Conservation (phyloP, 352 stramenopile species). For the Pythium plurisporium region DNA sequence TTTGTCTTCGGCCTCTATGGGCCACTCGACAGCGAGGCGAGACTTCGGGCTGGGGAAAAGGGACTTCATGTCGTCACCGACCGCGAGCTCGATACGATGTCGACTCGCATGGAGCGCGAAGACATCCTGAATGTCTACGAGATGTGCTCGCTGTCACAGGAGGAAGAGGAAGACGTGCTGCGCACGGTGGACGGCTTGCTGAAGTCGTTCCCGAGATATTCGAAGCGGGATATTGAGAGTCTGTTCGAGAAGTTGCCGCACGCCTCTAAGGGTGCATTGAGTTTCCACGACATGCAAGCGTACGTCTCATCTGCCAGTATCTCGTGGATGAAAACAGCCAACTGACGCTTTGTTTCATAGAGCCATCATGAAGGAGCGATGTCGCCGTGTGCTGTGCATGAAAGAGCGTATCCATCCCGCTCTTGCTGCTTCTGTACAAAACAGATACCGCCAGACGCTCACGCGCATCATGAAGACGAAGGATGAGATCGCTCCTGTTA, state of each 20-base stretch:
- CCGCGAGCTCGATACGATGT: slow-evolving; percentile 75
- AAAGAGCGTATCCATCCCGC: slow-evolving; percentile 55
- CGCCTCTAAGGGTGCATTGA: slow-evolving; percentile 38
- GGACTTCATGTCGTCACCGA: slow-evolving; percentile 67
- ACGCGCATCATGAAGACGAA: slow-evolving; percentile 33
- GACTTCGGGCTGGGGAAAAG: slow-evolving; percentile 54
- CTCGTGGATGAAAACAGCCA: background rate
- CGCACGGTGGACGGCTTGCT: slow-evolving; percentile 59
- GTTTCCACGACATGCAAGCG: slow-evolving; percentile 82
- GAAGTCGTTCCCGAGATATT: slow-evolving; percentile 66
- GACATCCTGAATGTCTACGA: slow-evolving; percentile 76
- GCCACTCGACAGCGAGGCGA: slow-evolving; percentile 52
- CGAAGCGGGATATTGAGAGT: slow-evolving; percentile 45
- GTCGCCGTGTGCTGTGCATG: slow-evolving; percentile 65
- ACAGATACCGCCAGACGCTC: slow-evolving; percentile 42
- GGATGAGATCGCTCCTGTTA: slow-evolving; percentile 46
- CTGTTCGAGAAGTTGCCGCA: slow-evolving; percentile 50
- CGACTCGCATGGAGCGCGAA: slow-evolving; percentile 66
- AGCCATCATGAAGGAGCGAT: slow-evolving; percentile 50
- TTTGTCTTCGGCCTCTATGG: slow-evolving; percentile 83
- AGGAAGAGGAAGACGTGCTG: slow-evolving; percentile 74
- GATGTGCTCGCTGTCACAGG: slow-evolving; percentile 54
- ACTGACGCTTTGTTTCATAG: slow-evolving; percentile 8
- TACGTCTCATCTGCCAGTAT: slow-evolving; percentile 13
- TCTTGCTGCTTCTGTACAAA: slow-evolving; percentile 43